Base-by-base conservation (phyloP, 1,139 yeast genomes). In the Pichiaceae sp. region DNA sequence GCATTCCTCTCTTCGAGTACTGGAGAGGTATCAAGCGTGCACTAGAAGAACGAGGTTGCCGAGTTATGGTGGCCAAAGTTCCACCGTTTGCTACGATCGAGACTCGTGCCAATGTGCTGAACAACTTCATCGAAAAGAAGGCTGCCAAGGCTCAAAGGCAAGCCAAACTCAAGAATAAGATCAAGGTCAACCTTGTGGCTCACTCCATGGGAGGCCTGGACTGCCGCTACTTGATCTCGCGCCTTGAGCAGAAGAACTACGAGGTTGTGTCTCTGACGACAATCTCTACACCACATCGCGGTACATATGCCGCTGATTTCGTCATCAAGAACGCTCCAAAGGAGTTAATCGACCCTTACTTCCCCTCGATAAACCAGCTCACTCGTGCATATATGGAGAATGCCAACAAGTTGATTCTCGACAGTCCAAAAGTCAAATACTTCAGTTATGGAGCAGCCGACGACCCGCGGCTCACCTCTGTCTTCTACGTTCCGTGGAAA, bases 171-270 rank as follows among this genome's bases (percentile, higher is more conserved):
- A 40, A 44, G n/a, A 56, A 62, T 27, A 66, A 63, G 33, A 53
- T 68, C 21, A 75, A 75, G 42, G 62, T 87, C 14, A 87, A 87
- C 53, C 57, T 87, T 29, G 67, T 87, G 17, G 93, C 94, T n/a
- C 96, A 87, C 54, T 85, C 95, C 0, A 86, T 87, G 96, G 96
- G 96, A 7, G 96, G 96, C 0, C 61, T 87, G 30, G 96, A 87
- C 54, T 75, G 89, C 29, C 60, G 96, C 35, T 84, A 79, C 52
- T 59, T 87, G 46, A 81, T 85, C 2, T 70, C 85, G 0, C 62
- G 71, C 37, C 56, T 80, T 14, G 61, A 66, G 17, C 64, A 60
- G 39, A 50, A 59, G 27, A 63, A 69, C 36, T 82, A 73, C 47
- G 59, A 74, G 46, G 76, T 82, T 4, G 74, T 69, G 1, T 81